phyloP scores from a whole-genome alignment of 768 basidiomycete species.

The Rubroboletus satanas region DNA sequence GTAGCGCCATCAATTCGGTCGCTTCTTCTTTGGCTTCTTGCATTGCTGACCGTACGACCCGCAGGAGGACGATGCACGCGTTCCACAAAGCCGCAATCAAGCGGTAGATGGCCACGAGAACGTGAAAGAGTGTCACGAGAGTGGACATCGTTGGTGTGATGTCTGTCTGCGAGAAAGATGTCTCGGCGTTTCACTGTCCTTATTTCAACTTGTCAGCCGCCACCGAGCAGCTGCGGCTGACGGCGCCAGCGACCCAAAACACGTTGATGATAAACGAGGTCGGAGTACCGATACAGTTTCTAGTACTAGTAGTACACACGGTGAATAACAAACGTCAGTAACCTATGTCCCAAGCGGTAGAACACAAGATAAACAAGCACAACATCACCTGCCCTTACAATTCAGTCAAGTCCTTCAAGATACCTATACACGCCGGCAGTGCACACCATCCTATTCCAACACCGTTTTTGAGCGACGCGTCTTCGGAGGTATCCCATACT shows the following conservation, averaged over 20 bases:
- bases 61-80: conserved; percentile 11
- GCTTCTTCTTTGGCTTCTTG: conserved; percentile 18
- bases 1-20: conserved; percentile 9
- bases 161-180: background rate
- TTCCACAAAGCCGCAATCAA: conserved; percentile 6
- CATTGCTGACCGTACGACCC: conserved; percentile 5
- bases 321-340: background rate
- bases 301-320: background rate
- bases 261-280: background rate
- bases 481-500: background rate
- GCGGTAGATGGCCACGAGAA: conserved; percentile 5
- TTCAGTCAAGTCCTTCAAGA: background rate
- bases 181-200: background rate
- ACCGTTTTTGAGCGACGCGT: background rate
- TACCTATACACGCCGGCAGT: background rate
- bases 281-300: background rate
- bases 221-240: background rate
- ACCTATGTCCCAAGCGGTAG: too few relatives aligned
- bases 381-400: background rate
- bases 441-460: background rate
- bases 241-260: background rate
- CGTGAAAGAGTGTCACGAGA: conserved; percentile 1
- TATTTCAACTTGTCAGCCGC: conserved; percentile 6
- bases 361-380: background rate
- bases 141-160: conserved; percentile 3